Base-by-base conservation (phyloP, 768 basidiomycete species). In the Serpula lacrymans region DNA sequence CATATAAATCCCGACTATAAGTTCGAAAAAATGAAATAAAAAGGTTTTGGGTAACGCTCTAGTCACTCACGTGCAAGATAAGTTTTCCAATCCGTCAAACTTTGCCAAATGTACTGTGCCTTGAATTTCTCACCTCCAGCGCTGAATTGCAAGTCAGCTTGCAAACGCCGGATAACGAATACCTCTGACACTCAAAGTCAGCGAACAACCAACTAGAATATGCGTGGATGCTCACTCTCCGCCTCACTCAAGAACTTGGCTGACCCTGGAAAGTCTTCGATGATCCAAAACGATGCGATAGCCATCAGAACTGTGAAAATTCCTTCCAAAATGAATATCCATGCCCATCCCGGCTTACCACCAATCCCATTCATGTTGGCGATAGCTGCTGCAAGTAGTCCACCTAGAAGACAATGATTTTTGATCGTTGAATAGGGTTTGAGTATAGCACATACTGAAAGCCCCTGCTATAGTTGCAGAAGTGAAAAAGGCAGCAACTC, bases 401-500 rank as follows among this genome's bases (percentile, higher is more conserved):
- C 82, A 51, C 79, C 81, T 81, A 38, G 9, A 17, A n/a, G 13
- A 18, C 35, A 14, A 33, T 14, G 6, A 6, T 18, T 33, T 14
- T 25, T 29, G 16, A 12, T 18, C 23, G 16, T 37, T n/a, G 29
- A 20, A 21, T 9, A 21, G 8, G 17, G n/a, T n/a, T n/a, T n/a
- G 24, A 20, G 11, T 18, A n/a, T 14, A n/a, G 34, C 26, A 55
- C 70, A 37, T 38, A 81, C 83, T 80, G 59, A 86, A 86, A 11
- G 82, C 84, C 17, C 88, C 88, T 4, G 87, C 78, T 21, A 84
- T 70, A 0, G 88, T 89, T 2, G 87, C 85, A 21, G 86, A 83
- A 3, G 82, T 80, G 62, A 88, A 89, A 66, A 92, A 92, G 12
- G 82, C 44, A 0, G 87, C 84, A 17, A 84, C 66, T 24, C 86